phyloP scores from a whole-genome alignment of 768 basidiomycete species.

The Lactarius pseudohatsudake region DNA sequence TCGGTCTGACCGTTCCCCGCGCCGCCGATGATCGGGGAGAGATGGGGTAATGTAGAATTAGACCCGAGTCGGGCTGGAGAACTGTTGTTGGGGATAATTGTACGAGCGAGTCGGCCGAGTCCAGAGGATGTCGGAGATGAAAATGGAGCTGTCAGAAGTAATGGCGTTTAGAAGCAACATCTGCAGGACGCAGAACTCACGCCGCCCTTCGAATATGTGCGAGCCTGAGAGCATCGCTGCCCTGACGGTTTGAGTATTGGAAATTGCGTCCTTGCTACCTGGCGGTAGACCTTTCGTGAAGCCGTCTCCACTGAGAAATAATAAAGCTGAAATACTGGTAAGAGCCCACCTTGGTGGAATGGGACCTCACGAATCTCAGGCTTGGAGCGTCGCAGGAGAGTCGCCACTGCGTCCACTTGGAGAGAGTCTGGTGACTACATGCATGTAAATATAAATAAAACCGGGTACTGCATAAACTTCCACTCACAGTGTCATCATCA shows the following conservation, averaged over 20 bases:
- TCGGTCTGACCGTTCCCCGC: slow-evolving; percentile 39
- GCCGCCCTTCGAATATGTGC: neutral
- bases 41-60: too few species aligned
- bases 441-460: neutral
- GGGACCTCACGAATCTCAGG: neutral
- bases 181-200: neutral
- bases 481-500: neutral
- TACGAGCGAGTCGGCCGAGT: too few species aligned
- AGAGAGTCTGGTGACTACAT: neutral
- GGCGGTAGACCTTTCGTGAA: neutral
- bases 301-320: neutral
- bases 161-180: neutral
- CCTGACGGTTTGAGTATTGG: neutral
- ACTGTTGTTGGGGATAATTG: too few species aligned
- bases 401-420: neutral
- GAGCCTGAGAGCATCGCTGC: neutral
- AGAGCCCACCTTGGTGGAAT: neutral
- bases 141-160: neutral
- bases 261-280: neutral
- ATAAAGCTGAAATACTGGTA: neutral
- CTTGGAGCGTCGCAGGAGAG: neutral
- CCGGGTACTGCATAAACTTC: neutral
- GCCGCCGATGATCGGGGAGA: too few species aligned
- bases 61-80: too few species aligned
- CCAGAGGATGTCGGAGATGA: neutral